Conservation (phyloP, 495 filamentous ascomycete species). For the Xylaria castorea region DNA sequence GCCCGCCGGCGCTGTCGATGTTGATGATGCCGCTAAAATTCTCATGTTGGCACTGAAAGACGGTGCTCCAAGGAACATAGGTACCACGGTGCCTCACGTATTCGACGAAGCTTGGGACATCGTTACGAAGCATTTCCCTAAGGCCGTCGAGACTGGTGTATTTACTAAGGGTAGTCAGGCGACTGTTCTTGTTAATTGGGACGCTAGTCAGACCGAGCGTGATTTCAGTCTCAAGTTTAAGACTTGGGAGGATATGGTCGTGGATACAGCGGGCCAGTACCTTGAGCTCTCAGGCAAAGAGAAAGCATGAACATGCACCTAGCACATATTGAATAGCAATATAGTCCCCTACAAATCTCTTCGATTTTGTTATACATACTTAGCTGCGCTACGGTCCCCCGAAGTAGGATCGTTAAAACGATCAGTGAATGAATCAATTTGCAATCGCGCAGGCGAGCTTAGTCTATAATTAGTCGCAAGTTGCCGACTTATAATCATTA, state of each 20-base stretch:
- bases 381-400: background rate
- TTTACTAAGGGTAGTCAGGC: conserved; percentile 30
- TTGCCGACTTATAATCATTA: background rate
- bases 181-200: conserved; percentile 37
- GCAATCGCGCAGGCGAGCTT: background rate
- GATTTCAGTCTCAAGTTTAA: conserved; percentile 50
- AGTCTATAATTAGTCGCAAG: background rate
- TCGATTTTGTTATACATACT: background rate
- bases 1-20: conserved; percentile 38
- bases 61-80: conserved; percentile 23
- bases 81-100: background rate
- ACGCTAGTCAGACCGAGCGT: conserved; percentile 47
- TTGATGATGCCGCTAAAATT: conserved; percentile 48
- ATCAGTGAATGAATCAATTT: background rate
- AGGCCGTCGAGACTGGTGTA: conserved; percentile 34
- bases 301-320: background rate
- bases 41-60: conserved; percentile 43
- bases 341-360: background rate
- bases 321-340: background rate
- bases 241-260: conserved; percentile 53
- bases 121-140: conserved; percentile 30
- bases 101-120: conserved; percentile 19
- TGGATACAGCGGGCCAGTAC: conserved; percentile 50
- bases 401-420: background rate
- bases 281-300: conserved; percentile 33